Percentiles rank a stretch among this genome's conserved stretches.
These are phyloP conservation scores for Calonectria multiphialidica DNA, from an alignment of 2,329 filamentous ascomycete species.

Conservation along the genomic window DNA sequence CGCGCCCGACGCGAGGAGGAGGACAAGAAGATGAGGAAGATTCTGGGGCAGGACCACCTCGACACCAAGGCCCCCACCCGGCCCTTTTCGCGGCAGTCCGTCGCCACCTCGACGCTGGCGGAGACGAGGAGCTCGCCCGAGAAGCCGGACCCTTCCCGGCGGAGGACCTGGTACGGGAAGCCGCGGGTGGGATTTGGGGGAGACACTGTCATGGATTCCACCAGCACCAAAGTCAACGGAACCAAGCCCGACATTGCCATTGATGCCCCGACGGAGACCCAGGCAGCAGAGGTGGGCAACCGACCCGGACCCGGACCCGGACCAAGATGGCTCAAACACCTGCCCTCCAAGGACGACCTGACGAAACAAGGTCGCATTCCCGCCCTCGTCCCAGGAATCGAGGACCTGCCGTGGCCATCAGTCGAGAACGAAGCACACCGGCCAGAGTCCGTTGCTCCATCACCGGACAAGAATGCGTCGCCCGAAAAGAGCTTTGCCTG, in stretches of 20 bases:
- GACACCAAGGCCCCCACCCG: conserved; percentile 44
- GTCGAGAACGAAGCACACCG: conserved; percentile 41
- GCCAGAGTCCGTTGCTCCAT: conserved; percentile 2
- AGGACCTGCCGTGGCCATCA: conserved; percentile 51
- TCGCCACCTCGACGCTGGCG: conserved; percentile 35
- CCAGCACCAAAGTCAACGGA: conserved; percentile 19
- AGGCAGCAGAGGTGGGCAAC: not conserved
- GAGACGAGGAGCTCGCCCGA: conserved; percentile 33
- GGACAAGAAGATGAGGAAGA: conserved; percentile 46
- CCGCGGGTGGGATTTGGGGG: conserved; percentile 35
- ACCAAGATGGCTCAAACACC: conserved; percentile 31
- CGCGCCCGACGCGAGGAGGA: conserved; percentile 49
- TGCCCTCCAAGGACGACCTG: conserved; percentile 40
- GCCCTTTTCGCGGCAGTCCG: conserved; percentile 38
- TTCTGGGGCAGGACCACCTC: conserved; percentile 46
- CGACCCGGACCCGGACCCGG: conserved; percentile 16
- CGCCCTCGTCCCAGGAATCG: conserved; percentile 53
- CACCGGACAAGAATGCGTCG: conserved; percentile 42
- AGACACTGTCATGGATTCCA: conserved; percentile 27
- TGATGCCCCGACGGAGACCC: conserved; percentile 16
- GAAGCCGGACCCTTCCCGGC: conserved; percentile 36
- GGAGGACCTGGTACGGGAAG: conserved; percentile 40
- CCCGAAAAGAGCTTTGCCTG: conserved; percentile 67
- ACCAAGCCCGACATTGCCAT: conserved; percentile 17
- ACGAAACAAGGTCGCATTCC: conserved; percentile 49